These are phyloP conservation scores for Glycine soja DNA, from an alignment of 306 rosid species.

Conservation along the genomic window DNA sequence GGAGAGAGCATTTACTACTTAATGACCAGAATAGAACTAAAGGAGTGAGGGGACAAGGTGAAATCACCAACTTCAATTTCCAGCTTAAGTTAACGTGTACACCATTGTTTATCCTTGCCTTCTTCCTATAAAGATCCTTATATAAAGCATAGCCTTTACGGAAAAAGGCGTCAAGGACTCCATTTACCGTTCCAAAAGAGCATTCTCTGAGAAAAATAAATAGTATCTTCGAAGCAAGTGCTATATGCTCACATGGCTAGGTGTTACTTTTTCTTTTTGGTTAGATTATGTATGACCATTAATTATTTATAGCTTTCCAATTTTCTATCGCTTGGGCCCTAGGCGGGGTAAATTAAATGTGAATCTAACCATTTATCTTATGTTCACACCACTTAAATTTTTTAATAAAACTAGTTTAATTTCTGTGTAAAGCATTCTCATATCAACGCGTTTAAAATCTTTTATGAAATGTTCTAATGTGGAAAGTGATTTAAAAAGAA, in stretches of 20 bases:
- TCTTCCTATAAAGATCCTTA: too few species aligned
- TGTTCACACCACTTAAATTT: neutral
- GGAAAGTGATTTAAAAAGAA: neutral
- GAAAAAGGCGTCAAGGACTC: neutral
- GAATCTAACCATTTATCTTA: neutral
- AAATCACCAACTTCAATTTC: constrained; percentile 4
- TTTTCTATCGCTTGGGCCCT: neutral
- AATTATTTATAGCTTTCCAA: neutral
- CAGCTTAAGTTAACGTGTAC: neutral
- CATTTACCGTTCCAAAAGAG: neutral
- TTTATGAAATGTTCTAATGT: neutral
- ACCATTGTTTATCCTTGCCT: neutral
- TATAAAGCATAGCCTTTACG: neutral
- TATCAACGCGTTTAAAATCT: neutral
- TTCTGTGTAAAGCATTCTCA: neutral
- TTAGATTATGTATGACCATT: neutral
- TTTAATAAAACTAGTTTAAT: neutral
- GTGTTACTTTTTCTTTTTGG: neutral
- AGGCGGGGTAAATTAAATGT: neutral
- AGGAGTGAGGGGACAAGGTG: neutral
- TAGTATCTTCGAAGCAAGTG: neutral
- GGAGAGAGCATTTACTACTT: neutral
- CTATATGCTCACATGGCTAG: neutral
- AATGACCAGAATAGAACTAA: neutral
- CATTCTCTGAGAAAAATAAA: neutral